Evolutionary conservation across 768 basidiomycete genomes (phyloP), one percentile per base, ranked within the genome.

Genomic region (Rhizopogon rudus): DNA sequence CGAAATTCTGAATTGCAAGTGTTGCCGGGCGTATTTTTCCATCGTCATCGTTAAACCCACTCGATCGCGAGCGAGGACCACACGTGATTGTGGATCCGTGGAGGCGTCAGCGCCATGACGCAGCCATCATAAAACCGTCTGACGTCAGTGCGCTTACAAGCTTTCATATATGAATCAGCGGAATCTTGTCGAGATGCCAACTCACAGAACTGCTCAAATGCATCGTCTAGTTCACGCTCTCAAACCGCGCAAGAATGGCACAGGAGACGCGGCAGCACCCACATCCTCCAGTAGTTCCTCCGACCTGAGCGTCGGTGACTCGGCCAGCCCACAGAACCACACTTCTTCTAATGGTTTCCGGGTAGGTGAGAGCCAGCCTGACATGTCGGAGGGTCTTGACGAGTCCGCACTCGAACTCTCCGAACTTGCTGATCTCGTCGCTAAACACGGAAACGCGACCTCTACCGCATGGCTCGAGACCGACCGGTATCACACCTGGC

Each of bases 391-490:
- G 35, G 7, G 33, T 39, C 49, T 56, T 6, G 52, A 52, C 16
- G 51, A 52, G 14, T 46, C 39, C 22, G 22, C 31, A 14, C 45
- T 64, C 2, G 56, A 61, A 44, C 22, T 3, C 6, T 60, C 65
- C 9, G 61, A 67, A 28, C 63, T 83, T 49, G 73, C 78, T 17
- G 72, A 77, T 41, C 74, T 88, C 58, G 80, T 87, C 44, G 85
- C 84, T 4, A 73, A 76, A 50, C 81, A 88, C 59, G 86, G 86
- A 16, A 85, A 86, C 35, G 81, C 83, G 6, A 81, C 81, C 51
- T 79, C 86, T 41, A 89, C 86, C 0, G 80, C 85, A 8, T 89
- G 86, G 86, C 75, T 87, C 8, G 86, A 91, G 63, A 72, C 78
- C 60, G 78, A 79, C 65, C 67, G 82, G 65, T 78, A 75, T 65